Base-by-base conservation (phyloP, 371 early-diverging fungal genomes). In the Mortierella sp. region DNA sequence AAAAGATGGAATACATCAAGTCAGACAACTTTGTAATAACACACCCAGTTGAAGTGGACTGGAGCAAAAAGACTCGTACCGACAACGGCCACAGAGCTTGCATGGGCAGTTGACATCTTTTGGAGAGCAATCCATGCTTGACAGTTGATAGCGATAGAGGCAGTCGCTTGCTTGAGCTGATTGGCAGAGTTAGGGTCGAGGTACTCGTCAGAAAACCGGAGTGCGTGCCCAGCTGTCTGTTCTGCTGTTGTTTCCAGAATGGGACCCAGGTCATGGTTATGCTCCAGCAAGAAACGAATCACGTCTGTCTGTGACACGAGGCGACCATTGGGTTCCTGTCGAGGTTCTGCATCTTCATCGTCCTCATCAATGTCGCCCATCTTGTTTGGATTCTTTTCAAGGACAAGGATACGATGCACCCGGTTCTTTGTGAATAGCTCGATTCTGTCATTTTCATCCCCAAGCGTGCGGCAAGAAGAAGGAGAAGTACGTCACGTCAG, bases 261-360 rank as follows among this genome's bases (percentile, higher is more conserved):
- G 9, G 84, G 74, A 0, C 92, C 92, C 9, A 92, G 62, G 35
- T 84, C 79, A 76, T 92, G 92, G 49, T 90, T 90, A 57, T 88
- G 80, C 2, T 85, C 73, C 47, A 90, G 85, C 22, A 92, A 79
- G 66, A 85, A 92, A 16, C 87, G 84, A 30, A 89, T 83, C 24
- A 90, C 84, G 62, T 92, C 92, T 68, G 89, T 89, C 81, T 92
- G 92, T 9, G 90, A 89, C 10, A 90, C 61, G 22, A 92, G 73
- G 1, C 87, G 83, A 9, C 86, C 87, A 28, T 78, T 72, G 59
- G 74, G 70, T 24, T 84, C 73, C 32, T 70, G 54, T 18, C 51
- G 61, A n/a, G 75, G 73, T 28, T 45, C 61, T 22, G 54, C 64
- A 26, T 66, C 68, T 5, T 73, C 55, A 22, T 77, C 43, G 11